Percentiles rank a stretch among this genome's conserved stretches.
Evolutionary conservation across 208 protist species (phyloP).

Genomic region (Leishmania tropica): DNA sequence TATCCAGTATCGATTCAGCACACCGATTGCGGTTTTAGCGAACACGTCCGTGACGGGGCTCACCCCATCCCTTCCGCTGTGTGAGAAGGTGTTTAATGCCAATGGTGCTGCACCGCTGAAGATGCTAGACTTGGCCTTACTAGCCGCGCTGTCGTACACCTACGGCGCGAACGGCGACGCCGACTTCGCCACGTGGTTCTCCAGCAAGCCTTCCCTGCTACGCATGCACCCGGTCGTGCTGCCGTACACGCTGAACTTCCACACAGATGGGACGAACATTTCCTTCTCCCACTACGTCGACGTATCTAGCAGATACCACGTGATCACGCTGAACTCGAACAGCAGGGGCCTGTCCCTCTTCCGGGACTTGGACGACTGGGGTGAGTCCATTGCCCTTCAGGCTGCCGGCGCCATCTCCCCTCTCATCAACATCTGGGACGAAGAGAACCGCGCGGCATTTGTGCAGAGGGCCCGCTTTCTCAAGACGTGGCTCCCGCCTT

Average conservation of each 20-base stretch:
- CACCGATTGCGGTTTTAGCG: conserved; percentile 39
- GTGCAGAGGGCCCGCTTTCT: conserved; percentile 62
- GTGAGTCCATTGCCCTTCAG: conserved; percentile 74
- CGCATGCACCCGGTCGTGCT: conserved; percentile 57
- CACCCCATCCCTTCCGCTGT: conserved; percentile 37
- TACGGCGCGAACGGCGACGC: conserved; percentile 52
- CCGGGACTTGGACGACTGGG: conserved; percentile 82
- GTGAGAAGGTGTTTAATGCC: conserved; percentile 56
- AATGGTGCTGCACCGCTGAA: conserved; percentile 50
- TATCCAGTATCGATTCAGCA: conserved; percentile 54
- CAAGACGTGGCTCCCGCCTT: conserved; percentile 67
- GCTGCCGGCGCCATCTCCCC: conserved; percentile 67
- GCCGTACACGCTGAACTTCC: conserved; percentile 68
- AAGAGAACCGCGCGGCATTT: conserved; percentile 55
- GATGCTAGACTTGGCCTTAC: conserved; percentile 70
- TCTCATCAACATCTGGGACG: conserved; percentile 75
- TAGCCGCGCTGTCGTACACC: conserved; percentile 81
- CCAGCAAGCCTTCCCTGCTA: conserved; percentile 48
- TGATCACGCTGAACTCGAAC: conserved; percentile 88
- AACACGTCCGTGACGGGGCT: conserved; percentile 24
- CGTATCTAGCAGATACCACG: conserved; percentile 64
- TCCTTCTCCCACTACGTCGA: conserved; percentile 85
- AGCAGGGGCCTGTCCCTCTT: conserved; percentile 75
- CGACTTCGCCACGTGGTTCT: conserved; percentile 88
- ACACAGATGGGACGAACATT: conserved; percentile 63